These are phyloP conservation scores for Salix brachista DNA, from an alignment of 345 rosid species.

Conservation along the genomic window DNA sequence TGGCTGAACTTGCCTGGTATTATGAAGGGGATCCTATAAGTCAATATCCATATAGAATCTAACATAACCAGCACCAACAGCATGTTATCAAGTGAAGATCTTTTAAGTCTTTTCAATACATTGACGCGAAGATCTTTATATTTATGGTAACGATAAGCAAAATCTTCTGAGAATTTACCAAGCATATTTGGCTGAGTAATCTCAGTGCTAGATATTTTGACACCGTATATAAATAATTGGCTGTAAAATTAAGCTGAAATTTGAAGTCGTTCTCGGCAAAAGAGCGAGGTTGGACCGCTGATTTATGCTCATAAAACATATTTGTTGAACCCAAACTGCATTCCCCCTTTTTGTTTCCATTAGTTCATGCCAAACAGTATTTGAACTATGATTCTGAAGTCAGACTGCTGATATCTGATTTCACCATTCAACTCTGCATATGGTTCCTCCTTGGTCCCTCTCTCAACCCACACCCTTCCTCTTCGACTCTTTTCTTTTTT, in stretches of 20 bases:
- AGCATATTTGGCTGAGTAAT: background rate
- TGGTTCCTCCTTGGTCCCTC: background rate
- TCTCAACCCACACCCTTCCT: background rate
- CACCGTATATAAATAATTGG: background rate
- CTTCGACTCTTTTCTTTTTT: background rate
- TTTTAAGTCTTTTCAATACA: background rate
- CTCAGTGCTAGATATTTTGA: background rate
- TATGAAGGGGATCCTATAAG: background rate
- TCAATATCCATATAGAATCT: background rate
- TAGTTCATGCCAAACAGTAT: background rate
- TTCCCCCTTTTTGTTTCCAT: background rate
- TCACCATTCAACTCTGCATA: background rate
- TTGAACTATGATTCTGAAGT: background rate
- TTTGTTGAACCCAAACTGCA: background rate
- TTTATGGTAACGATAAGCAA: background rate
- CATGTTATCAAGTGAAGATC: background rate
- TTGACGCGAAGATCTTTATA: background rate
- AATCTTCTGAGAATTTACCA: background rate
- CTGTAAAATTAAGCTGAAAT: background rate
- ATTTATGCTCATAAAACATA: background rate
- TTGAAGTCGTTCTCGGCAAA: background rate
- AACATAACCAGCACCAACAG: background rate
- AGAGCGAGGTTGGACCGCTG: background rate
- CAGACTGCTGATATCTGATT: background rate
- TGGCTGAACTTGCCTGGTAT: background rate